Base-by-base conservation (phyloP, 805 yeast species). In the Hyphopichia homilentoma region DNA sequence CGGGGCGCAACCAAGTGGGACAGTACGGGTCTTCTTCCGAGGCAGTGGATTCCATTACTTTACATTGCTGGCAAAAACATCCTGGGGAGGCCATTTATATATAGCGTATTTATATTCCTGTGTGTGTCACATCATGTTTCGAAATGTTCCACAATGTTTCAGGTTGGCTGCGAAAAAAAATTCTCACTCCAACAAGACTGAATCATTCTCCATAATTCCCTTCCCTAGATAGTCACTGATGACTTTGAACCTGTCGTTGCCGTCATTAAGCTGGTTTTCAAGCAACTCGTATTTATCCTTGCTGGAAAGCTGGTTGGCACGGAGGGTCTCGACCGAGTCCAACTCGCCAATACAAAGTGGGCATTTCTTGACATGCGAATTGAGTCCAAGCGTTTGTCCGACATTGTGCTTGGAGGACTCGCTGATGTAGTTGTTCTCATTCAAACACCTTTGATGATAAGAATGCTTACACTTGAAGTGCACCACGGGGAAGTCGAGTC, bases 391-490 rank as follows among this genome's bases (percentile, higher is more conserved):
- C 8, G 31, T 41, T 9, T 41, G 39, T 19, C 35, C 43, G 26
- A 38, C 38, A 25, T 21, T 15, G 25, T 28, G 30, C 16, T 21
- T 21, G 6, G 30, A 38, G 27, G 31, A 33, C 19, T 43, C 48
- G 6, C 48, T 50, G 14, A 54, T 57, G 37, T 56, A 41, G 9
- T 45, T 56, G 23, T 66, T 73, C 26, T 77, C 79, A 30, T 68
- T 68, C 16, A 87, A 57, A 51, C 98, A 93, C 27, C 82, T 66
- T 44, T 82, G 84, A 50, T 93, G 97, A 50, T 77, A 88, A 3
- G 93, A 77, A 49, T 93, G 98, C 19, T 72, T 70, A 61, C 98
- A 93, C 41, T 78, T 75, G 63, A 90, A 93, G 47, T 85, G 94
- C 1, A 84, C 75, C 2, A 81, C 72, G 0, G 97, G 97, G 25